Conservation (phyloP, 73 alveolate species). For the Paraurostyla sp. region DNA sequence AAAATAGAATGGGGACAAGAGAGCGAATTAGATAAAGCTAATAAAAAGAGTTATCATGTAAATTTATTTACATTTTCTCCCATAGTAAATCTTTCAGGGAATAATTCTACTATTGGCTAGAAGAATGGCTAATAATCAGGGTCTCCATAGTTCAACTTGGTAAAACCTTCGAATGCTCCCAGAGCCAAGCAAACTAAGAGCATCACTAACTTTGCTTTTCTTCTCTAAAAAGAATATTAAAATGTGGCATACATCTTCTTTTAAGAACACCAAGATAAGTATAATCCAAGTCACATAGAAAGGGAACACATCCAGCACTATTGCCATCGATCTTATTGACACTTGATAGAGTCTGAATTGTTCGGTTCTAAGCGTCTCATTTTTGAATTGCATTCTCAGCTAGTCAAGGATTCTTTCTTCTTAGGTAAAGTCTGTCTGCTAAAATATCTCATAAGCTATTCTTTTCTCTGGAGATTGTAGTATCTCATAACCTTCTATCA, state of each 20-base stretch:
- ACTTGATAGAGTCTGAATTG: constrained; percentile 38
- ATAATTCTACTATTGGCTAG: background rate
- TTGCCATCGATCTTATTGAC: background rate
- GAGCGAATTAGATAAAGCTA: background rate
- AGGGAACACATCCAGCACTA: constrained; percentile 48
- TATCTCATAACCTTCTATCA: background rate
- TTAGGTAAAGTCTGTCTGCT: constrained; percentile 38
- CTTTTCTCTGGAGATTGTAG: constrained; percentile 39
- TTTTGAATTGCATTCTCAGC: background rate
- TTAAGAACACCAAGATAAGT: constrained; percentile 23
- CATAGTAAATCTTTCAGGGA: constrained; percentile 32
- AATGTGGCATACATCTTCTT: constrained; percentile 43
- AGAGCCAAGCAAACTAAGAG: background rate
- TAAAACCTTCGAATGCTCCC: constrained; percentile 4
- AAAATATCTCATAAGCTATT: constrained; percentile 42
- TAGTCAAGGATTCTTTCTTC: constrained; percentile 44
- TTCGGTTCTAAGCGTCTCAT: constrained; percentile 9
- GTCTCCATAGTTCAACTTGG: constrained; percentile 38
- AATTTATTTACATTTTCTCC: constrained; percentile 32
- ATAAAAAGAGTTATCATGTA: background rate
- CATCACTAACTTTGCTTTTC: constrained; percentile 25
- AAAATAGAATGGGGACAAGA: background rate
- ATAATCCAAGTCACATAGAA: constrained; percentile 44
- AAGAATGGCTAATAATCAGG: background rate
- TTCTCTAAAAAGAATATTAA: constrained; percentile 24